Evolutionary conservation across 768 basidiomycete species (phyloP).

Genomic region (Lactarius akahatsu): DNA sequence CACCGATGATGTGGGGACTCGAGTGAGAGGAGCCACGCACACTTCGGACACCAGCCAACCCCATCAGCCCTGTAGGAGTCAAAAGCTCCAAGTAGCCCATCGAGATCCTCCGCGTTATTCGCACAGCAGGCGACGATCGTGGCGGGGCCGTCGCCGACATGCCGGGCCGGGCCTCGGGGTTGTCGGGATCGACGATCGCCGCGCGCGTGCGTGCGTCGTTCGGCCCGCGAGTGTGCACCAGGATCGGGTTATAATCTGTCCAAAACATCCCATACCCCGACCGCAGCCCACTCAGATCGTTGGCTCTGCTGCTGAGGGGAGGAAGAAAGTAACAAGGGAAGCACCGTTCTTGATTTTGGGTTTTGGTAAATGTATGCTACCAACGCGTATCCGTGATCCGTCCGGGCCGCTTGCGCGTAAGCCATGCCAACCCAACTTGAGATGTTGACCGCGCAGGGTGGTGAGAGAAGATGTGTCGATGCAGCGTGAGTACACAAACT

Average conservation of each 20-base stretch:
- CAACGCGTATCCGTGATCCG: conserved; percentile 82
- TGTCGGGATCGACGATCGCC: conserved; percentile 84
- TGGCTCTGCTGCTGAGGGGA: too few species aligned
- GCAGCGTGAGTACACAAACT: conserved; percentile 79
- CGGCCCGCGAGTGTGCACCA: conserved; percentile 54
- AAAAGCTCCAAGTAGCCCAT: conserved; percentile 59
- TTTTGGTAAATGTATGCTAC: conserved; percentile 77
- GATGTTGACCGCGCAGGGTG: conserved; percentile 90
- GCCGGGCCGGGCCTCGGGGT: conserved; percentile 80
- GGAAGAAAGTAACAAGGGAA: conserved; percentile 2
- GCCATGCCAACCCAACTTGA: conserved; percentile 93
- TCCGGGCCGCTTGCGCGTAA: conserved; percentile 89
- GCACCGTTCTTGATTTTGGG: conserved; percentile 76
- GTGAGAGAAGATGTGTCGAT: conserved; percentile 88
- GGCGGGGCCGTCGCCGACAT: conserved; percentile 57
- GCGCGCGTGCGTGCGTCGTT: conserved; percentile 43
- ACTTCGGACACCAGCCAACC: conserved; percentile 69
- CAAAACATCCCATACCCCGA: conserved; percentile 79
- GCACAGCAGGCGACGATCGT: conserved; percentile 78
- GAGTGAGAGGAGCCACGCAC: conserved; percentile 45
- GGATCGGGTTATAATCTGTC: conserved; percentile 82
- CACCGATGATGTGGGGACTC: neutral
- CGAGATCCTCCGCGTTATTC: conserved; percentile 38
- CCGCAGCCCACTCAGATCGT: too few species aligned
- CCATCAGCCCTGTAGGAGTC: conserved; percentile 80